A percentile compares a stretch with the other conserved stretches of the same genome.
Conservation (phyloP, 805 yeast genomes). For the Lipomyces orientalis region DNA sequence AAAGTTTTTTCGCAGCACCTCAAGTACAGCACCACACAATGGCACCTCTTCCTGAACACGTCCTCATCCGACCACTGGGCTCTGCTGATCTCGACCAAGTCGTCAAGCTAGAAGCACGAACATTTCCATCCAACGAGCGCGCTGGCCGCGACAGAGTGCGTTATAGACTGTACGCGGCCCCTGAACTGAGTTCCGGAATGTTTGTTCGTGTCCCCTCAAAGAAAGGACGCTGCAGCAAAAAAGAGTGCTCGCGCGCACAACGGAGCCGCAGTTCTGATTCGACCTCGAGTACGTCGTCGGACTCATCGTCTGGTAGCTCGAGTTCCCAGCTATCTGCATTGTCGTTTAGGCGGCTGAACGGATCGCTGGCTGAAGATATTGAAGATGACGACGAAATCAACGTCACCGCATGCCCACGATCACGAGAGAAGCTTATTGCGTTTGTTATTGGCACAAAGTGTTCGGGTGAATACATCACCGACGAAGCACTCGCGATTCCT, state of each 20-base stretch:
- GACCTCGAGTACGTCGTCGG: constrained; percentile 8
- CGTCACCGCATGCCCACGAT: constrained; percentile 37
- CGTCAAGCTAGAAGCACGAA: constrained; percentile 62
- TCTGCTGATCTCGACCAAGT: constrained; percentile 72
- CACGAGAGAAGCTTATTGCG: constrained; percentile 32
- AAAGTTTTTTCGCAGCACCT: not conserved
- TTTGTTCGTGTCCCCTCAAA: constrained; percentile 70
- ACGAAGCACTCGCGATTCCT: constrained; percentile 67
- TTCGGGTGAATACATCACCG: constrained; percentile 75
- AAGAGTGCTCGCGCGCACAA: not conserved
- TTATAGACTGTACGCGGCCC: constrained; percentile 80
- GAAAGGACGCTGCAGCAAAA: constrained; percentile 46
- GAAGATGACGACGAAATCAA: constrained; percentile 40
- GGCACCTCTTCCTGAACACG: constrained; percentile 57
- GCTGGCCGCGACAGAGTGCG: constrained; percentile 64
- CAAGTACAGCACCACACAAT: constrained; percentile 7
- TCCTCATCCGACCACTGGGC: constrained; percentile 77
- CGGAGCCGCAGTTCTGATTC: constrained; percentile 16
- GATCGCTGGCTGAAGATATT: not conserved
- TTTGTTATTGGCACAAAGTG: constrained; percentile 27
- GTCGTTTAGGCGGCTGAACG: not conserved
- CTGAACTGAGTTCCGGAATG: constrained; percentile 88
- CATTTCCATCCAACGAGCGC: constrained; percentile 75
- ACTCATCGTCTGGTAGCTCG: not conserved
- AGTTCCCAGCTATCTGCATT: constrained; percentile 38